Conservation (phyloP, 352 stramenopile species). For the Thalassiosira hispida region DNA sequence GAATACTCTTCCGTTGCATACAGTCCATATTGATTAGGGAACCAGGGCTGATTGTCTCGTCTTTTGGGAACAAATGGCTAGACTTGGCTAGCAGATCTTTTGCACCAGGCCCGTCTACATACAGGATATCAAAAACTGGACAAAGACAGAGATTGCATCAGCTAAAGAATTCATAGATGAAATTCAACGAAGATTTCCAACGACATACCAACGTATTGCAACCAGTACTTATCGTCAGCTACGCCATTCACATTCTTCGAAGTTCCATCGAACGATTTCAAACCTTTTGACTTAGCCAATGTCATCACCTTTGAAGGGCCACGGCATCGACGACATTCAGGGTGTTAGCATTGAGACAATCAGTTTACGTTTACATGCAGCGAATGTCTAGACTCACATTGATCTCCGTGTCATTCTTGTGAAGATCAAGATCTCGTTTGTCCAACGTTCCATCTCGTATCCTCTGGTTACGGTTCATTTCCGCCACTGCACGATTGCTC, state of each 20-base stretch:
- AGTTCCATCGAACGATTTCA: neutral
- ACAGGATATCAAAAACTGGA: conserved; percentile 81
- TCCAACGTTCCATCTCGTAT: conserved; percentile 59
- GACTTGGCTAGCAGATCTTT: conserved; percentile 55
- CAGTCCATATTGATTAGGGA: conserved; percentile 76
- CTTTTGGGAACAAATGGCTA: conserved; percentile 50
- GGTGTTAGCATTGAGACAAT: too few relatives aligned
- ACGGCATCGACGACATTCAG: too few relatives aligned
- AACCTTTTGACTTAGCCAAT: conserved; percentile 28
- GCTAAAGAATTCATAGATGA: neutral
- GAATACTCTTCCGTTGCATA: conserved; percentile 73
- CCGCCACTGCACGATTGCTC: conserved; percentile 73
- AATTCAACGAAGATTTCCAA: neutral
- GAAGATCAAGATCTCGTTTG: conserved; percentile 70
- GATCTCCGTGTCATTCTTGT: conserved; percentile 50
- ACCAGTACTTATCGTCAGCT: conserved; percentile 66
- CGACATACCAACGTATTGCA: conserved; percentile 62
- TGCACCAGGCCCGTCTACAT: conserved; percentile 72
- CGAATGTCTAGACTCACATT: too few relatives aligned
- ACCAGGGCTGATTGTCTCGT: conserved; percentile 42
- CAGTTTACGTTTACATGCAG: too few relatives aligned
- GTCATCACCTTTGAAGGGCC: too few relatives aligned
- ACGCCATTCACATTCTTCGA: conserved; percentile 8
- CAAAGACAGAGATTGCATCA: neutral
- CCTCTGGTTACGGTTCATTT: conserved; percentile 64